Evolutionary conservation across 164 flowering plant species (phyloP), one percentile per base, ranked within the genome.

Genomic region (Pachysandra terminalis): DNA sequence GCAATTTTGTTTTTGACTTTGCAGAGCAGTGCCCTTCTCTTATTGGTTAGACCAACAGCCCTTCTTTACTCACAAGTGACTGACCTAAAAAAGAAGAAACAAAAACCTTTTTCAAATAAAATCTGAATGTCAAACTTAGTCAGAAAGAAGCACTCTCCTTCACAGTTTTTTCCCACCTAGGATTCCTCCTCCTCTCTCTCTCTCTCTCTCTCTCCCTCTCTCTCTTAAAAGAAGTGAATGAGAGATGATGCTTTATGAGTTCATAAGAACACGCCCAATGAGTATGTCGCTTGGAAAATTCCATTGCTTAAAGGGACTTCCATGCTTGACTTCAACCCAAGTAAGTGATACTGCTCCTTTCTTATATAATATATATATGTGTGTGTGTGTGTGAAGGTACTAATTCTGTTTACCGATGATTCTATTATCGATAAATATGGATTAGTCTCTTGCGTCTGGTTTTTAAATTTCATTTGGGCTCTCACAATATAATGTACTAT

Each of bases 321-420:
- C 72, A 79, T 71, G 77, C 74, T 79, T 75, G 80, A 72, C 84
- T 81, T 78, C 80, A 71, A 45, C 67, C 66, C 80, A 75, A 78
- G 79, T 70, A 72, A 76, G 60, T 59, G n/a, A n/a, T 45, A 45
- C 10, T 10, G 17, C 10, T 45, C 51, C 35, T 49, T 35, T 25
- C 26, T 40, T n/a, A 22, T 25, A 55, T 19, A 19, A 19, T 3
- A 19, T 55, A 61, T 35, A 32, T 19, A 25, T 51, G 57, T n/a
- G n/a, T n/a, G n/a, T n/a, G 45, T 37, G n/a, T n/a, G n/a, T n/a
- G n/a, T n/a, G n/a, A n/a, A n/a, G 49, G n/a, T 16, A 45, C 17
- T 45, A 61, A 67, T 56, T 28, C 49, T 73, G 27, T 40, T 63
- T 45, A 5, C 21, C 51, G 9, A 37, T 73, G 71, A 57, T 52